phyloP scores from a whole-genome alignment of 306 rosid species.

The Phaseolus lunatus region DNA sequence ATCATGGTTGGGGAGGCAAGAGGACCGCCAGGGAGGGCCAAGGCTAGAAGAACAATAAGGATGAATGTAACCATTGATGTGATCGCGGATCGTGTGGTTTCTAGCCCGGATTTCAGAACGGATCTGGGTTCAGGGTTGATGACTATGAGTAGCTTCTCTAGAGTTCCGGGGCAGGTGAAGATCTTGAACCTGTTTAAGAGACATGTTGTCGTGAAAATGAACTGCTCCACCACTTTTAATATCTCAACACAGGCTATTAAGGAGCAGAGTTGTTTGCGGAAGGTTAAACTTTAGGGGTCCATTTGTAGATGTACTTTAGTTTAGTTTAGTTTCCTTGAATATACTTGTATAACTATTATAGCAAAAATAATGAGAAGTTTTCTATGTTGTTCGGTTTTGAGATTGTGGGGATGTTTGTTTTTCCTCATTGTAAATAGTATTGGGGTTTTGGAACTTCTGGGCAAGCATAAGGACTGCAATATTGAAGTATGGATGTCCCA shows the following conservation, averaged over 20 bases:
- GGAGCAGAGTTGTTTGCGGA: conserved; percentile 60
- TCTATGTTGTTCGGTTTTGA: background rate
- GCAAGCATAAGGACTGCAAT: background rate
- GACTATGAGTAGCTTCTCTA: conserved; percentile 59
- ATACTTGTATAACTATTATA: background rate
- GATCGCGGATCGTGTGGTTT: conserved; percentile 39
- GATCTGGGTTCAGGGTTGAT: conserved; percentile 54
- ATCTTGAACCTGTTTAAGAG: conserved; percentile 52
- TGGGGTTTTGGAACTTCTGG: background rate
- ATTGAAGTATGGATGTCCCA: background rate
- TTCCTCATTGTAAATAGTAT: background rate
- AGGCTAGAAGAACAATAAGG: conserved; percentile 56
- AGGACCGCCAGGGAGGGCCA: conserved; percentile 60
- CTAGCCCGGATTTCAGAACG: conserved; percentile 38
- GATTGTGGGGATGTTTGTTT: background rate
- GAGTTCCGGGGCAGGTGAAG: conserved; percentile 70
- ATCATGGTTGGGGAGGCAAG: conserved; percentile 61
- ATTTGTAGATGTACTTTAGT: background rate
- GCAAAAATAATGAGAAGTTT: conserved; percentile 16
- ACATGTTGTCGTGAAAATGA: conserved; percentile 70
- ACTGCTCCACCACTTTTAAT: conserved; percentile 56
- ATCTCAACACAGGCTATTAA: conserved; percentile 54
- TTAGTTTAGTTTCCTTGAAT: background rate
- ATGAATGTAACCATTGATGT: conserved; percentile 64
- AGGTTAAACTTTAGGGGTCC: conserved; percentile 50